Base-by-base conservation (phyloP, 225 moss, liverwort and hornwort genomes). In the Bryoerythrophyllum caledonicum region DNA sequence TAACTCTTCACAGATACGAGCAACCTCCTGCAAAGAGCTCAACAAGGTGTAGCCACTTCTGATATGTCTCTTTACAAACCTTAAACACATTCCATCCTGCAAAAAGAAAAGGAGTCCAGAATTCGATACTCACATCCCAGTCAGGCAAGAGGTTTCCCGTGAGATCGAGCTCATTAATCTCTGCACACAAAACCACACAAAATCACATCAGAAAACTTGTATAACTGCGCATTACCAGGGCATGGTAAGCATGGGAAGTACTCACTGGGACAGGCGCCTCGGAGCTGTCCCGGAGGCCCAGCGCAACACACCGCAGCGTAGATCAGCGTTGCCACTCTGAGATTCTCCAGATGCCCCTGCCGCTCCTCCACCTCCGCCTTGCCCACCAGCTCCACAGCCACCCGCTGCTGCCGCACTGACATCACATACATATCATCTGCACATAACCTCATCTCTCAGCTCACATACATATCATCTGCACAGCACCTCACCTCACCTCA, bases 381-480 rank as follows among this genome's bases (percentile, higher is more conserved):
- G n/a, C 99, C 99, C 48, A 99, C 99, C 27, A 99, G 79, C 86
- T 99, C 88, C 35, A 99, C 95, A 60, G 88, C 83, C 67, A 99
- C 88, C 51, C 95, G 91, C 75, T 81, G 85, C 55, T 93, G 97
- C 68, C 94, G 88, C 34, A 92, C 89, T 14, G 99, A 92, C 84
- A 92, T 80, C 51, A 99, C 90, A 79, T 99, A 99, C 99, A 99
- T 95, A 21, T 89, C 99, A 71, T 93, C 99, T 94, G 87, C 90
- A 85, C 46, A 8, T 40, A 27, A 67, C 27, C 38, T 65, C 40
- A 69, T 21, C 55, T 62, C 75, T 37, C 23, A 23, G 8, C 37
- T 13, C 44, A 44, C 46, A 5, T 43, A 43, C 16, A 46, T 16
- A 16, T 46, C 46, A 46, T 17, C 46, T 48, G 46, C 46, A 48